Conservation (phyloP, 352 stramenopile species). For the Elongisporangium undulatum region DNA sequence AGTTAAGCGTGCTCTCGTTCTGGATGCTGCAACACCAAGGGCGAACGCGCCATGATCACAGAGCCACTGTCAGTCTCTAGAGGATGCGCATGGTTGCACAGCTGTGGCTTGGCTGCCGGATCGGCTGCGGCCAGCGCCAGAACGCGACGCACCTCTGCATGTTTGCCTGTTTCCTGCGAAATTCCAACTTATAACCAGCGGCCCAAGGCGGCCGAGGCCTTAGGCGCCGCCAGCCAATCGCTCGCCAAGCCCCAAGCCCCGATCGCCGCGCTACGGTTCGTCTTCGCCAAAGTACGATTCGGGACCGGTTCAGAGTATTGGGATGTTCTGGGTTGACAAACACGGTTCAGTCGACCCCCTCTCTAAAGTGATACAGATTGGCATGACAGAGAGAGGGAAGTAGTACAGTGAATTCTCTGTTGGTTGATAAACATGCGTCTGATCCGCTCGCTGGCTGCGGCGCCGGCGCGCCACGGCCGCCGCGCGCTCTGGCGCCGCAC, state of each 20-base stretch:
- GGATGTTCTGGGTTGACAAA: constrained; percentile 13
- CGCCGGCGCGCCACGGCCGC: constrained; percentile 1
- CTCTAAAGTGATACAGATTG: background rate
- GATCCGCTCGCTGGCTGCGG: constrained; percentile 12
- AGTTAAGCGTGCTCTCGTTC: constrained; percentile 96
- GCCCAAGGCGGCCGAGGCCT: background rate
- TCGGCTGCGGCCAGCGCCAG: background rate
- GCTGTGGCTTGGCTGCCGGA: background rate
- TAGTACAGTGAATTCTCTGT: background rate
- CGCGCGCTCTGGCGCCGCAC: background rate
- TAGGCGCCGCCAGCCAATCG: constrained; percentile 14
- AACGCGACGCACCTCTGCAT: constrained; percentile 45
- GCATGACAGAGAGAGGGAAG: background rate
- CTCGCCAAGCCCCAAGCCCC: constrained; percentile 1
- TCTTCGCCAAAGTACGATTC: background rate
- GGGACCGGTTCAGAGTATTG: constrained; percentile 13
- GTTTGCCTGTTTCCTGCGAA: constrained; percentile 54
- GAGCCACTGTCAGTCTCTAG: constrained; percentile 4
- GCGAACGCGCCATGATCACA: constrained; percentile 22
- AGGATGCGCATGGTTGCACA: background rate
- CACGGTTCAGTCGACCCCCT: constrained; percentile 8
- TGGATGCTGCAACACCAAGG: constrained; percentile 73
- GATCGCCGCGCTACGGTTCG: background rate
- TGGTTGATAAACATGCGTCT: constrained; percentile 2
- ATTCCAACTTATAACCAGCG: constrained; percentile 28